Evolutionary conservation across 2,329 filamentous ascomycete species (phyloP).

Genomic region (Dichotomopilus funicola): DNA sequence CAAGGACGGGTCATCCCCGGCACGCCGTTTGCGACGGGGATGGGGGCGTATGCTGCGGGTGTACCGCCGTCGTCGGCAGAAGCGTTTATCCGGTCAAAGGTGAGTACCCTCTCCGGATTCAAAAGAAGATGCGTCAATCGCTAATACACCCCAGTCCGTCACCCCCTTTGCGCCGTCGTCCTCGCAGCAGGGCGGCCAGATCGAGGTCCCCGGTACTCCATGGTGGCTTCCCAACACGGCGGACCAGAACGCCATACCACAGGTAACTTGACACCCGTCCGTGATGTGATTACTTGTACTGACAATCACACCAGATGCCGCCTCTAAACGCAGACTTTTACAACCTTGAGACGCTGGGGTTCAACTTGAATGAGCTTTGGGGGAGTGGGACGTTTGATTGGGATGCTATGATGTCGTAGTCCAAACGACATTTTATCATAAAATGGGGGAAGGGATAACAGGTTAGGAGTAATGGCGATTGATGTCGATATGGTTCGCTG

Average conservation of each 20-base stretch:
- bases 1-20: neutral
- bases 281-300: constrained; percentile 23
- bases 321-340: constrained; percentile 44
- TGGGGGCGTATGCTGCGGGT: neutral
- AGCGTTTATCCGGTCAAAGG: constrained; percentile 18
- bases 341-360: constrained; percentile 46
- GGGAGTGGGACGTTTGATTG: constrained; percentile 34
- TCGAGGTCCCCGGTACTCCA: constrained; percentile 24
- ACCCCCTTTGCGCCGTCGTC: constrained; percentile 21
- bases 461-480: no score
- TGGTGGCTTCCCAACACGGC: constrained; percentile 26
- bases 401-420: constrained; percentile 18
- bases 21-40: neutral
- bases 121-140: neutral
- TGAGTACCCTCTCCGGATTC: neutral
- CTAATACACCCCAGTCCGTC: constrained; percentile 15
- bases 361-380: constrained; percentile 51
- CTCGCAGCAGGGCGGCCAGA: constrained; percentile 12
- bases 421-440: neutral
- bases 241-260: constrained; percentile 32
- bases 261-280: constrained; percentile 27
- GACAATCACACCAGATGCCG: constrained; percentile 26
- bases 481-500: no score
- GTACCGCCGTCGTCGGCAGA: constrained; percentile 7
- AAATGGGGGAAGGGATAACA: neutral